Evolutionary conservation across 2,329 filamentous ascomycete species (phyloP).

Genomic region (Drechslerella coelobrocha): DNA sequence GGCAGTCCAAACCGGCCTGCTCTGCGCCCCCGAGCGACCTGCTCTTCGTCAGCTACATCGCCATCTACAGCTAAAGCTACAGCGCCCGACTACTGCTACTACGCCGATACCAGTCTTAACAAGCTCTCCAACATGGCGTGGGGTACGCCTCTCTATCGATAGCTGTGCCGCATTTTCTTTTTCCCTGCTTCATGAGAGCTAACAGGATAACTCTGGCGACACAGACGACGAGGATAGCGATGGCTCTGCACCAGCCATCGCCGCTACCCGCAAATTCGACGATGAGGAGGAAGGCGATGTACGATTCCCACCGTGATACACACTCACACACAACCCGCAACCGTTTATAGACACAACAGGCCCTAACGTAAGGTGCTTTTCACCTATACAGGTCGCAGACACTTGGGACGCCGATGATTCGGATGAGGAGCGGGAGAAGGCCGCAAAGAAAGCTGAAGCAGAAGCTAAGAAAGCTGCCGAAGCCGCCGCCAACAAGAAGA

Average conservation of each 20-base stretch:
- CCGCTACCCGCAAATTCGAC: slow-evolving; percentile 71
- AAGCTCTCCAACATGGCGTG: slow-evolving; percentile 33
- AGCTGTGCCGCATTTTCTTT: slow-evolving; percentile 16
- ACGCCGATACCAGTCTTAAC: neutral
- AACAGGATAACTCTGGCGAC: neutral
- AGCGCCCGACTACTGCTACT: too few species aligned
- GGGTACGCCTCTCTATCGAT: slow-evolving; percentile 49
- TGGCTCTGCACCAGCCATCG: slow-evolving; percentile 57
- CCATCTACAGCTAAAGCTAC: too few species aligned
- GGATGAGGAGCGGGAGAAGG: slow-evolving; percentile 95
- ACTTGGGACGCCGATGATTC: slow-evolving; percentile 98
- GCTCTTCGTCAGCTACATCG: neutral
- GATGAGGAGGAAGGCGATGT: slow-evolving; percentile 88
- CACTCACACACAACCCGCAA: neutral
- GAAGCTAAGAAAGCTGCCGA: slow-evolving; percentile 90
- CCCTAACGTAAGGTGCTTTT: slow-evolving; percentile 22
- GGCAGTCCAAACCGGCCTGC: neutral
- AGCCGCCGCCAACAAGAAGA: slow-evolving; percentile 88
- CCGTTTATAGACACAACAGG: slow-evolving; percentile 27
- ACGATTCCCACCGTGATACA: slow-evolving; percentile 56
- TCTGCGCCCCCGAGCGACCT: neutral
- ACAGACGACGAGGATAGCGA: slow-evolving; percentile 64
- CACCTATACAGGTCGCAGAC: slow-evolving; percentile 74
- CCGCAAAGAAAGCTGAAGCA: slow-evolving; percentile 79
- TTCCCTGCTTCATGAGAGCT: neutral